Conservation (phyloP, 2,329 filamentous ascomycete species). For the Hypoxylon sp. region DNA sequence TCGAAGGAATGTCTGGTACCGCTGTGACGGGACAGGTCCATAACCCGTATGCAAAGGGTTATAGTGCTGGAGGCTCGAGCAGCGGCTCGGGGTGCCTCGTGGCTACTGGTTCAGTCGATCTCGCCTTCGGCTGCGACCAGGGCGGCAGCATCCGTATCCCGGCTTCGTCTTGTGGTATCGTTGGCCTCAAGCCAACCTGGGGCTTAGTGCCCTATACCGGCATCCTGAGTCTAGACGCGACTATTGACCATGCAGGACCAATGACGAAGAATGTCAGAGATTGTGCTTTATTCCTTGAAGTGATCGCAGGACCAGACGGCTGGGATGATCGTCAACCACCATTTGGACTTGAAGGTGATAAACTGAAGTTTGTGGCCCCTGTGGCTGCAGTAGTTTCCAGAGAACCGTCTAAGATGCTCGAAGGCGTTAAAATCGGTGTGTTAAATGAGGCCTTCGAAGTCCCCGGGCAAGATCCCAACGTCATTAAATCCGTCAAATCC, state of each 20-base stretch:
- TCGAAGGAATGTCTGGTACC: slow-evolving; percentile 59
- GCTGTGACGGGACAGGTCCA: slow-evolving; percentile 63
- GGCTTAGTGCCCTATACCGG: slow-evolving; percentile 56
- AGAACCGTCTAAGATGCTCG: slow-evolving; percentile 41
- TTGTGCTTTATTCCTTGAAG: slow-evolving; percentile 53
- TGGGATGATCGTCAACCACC: slow-evolving; percentile 55
- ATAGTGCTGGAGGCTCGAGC: slow-evolving; percentile 61
- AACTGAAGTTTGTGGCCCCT: slow-evolving; percentile 36
- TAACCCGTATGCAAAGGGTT: slow-evolving; percentile 62
- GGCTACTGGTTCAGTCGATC: slow-evolving; percentile 52
- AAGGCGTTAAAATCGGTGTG: slow-evolving; percentile 53
- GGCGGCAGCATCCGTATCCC: slow-evolving; percentile 56
- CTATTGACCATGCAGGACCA: slow-evolving; percentile 54
- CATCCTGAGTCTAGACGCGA: slow-evolving; percentile 51
- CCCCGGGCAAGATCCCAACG: slow-evolving; percentile 47
- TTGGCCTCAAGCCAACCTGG: slow-evolving; percentile 55
- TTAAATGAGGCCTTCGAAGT: slow-evolving; percentile 52
- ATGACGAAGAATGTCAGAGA: slow-evolving; percentile 52
- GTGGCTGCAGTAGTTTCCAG: slow-evolving; percentile 39
- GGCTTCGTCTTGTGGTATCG: slow-evolving; percentile 52
- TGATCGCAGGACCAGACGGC: slow-evolving; percentile 53
- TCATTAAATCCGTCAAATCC: slow-evolving; percentile 46
- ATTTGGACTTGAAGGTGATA: slow-evolving; percentile 42
- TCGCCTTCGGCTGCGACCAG: slow-evolving; percentile 56
- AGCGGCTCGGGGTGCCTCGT: slow-evolving; percentile 63